Conservation (phyloP, 768 basidiomycete species). For the Mycena galopus region DNA sequence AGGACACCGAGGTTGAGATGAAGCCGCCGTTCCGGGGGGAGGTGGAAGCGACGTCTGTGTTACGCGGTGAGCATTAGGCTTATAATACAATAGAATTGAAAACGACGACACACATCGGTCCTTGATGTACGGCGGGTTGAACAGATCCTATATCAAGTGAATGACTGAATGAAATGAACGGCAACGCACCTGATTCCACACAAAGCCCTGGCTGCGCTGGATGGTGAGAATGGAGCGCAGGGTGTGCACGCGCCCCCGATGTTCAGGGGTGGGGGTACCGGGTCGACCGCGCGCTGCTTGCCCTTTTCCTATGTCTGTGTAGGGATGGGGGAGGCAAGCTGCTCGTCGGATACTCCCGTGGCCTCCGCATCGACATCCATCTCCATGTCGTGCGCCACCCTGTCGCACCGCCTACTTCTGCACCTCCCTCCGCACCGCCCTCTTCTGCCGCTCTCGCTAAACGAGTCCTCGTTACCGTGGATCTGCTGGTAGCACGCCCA, state of each 20-base stretch:
- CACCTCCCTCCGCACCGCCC: conserved; percentile 41
- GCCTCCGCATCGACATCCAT: conserved; percentile 64
- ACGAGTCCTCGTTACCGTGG: conserved; percentile 67
- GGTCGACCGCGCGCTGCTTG: conserved; percentile 83
- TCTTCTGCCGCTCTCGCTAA: conserved; percentile 29
- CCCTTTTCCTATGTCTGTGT: conserved; percentile 61
- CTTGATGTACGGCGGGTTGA: too few relatives aligned
- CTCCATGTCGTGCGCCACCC: conserved; percentile 64
- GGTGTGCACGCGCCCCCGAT: conserved; percentile 63
- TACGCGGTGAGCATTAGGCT: too few relatives aligned
- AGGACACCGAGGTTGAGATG: too few relatives aligned
- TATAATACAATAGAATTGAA: too few relatives aligned
- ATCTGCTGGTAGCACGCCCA: conserved; percentile 96
- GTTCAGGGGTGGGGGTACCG: conserved; percentile 62
- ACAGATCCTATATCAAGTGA: conserved; percentile 71
- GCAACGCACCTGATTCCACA: conserved; percentile 88
- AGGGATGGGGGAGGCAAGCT: conserved; percentile 37
- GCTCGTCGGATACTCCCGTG: conserved; percentile 43
- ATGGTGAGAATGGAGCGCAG: conserved; percentile 89
- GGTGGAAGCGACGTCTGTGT: too few relatives aligned
- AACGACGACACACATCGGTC: too few relatives aligned
- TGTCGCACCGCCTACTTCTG: conserved; percentile 44
- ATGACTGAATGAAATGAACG: conserved; percentile 72
- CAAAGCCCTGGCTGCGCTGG: conserved; percentile 88
- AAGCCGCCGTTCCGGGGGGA: too few relatives aligned